Evolutionary conservation across 306 rosid species (phyloP).

Genomic region (Styphnolobium japonicum): DNA sequence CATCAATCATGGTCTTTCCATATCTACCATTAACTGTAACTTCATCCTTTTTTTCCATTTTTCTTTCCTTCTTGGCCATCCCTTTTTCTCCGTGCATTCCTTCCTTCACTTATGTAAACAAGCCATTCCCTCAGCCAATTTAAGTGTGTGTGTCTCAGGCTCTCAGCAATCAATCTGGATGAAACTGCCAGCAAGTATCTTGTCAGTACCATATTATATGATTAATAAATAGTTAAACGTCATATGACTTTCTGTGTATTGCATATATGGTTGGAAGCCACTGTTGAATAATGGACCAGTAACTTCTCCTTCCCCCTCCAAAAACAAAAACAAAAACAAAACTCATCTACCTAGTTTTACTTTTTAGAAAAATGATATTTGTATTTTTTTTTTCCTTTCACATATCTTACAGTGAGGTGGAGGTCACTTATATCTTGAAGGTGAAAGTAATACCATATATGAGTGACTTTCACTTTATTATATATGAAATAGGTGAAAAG

Average conservation of each 20-base stretch:
- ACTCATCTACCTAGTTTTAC: too few species aligned
- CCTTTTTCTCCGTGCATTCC: neutral
- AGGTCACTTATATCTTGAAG: too few species aligned
- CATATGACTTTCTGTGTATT: neutral
- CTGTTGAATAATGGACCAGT: neutral
- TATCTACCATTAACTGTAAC: neutral
- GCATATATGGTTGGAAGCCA: neutral
- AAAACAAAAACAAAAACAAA: too few species aligned
- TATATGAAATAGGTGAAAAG: too few species aligned
- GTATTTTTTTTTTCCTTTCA: too few species aligned
- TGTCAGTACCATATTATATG: neutral
- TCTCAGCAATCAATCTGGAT: neutral
- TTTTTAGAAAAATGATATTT: too few species aligned
- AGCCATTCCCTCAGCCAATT: neutral
- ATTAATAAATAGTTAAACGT: neutral
- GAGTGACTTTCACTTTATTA: too few species aligned
- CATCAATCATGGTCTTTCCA: constrained; percentile 32
- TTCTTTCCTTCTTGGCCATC: neutral
- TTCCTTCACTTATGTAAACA: neutral
- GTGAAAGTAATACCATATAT: too few species aligned
- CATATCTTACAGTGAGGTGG: too few species aligned
- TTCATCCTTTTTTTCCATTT: neutral
- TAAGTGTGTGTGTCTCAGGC: neutral
- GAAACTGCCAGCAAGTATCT: neutral
- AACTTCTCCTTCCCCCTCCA: too few species aligned